phyloP scores from a whole-genome alignment of 805 yeast genomes.

The Saccharomyces kudriavzevii region DNA sequence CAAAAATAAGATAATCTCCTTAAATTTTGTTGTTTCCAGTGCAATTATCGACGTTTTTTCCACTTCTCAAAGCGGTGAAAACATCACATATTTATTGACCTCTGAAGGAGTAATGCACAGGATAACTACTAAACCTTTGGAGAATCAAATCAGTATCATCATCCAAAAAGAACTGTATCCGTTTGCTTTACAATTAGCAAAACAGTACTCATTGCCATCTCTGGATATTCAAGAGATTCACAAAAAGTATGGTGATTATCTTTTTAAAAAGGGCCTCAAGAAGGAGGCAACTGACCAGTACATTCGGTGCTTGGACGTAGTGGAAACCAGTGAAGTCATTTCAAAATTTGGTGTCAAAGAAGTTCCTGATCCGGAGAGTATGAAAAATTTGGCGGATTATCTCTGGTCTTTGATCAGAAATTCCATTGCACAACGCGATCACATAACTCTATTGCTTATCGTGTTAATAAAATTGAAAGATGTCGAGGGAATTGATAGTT shows the following conservation, averaged over 20 bases:
- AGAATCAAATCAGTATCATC: slow-evolving; percentile 61
- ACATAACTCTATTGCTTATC: slow-evolving; percentile 69
- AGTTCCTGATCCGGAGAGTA: slow-evolving; percentile 14
- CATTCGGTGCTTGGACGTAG: slow-evolving; percentile 44
- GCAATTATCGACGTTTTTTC: slow-evolving; percentile 51
- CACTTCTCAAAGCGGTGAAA: slow-evolving; percentile 35
- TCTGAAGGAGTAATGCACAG: slow-evolving; percentile 69
- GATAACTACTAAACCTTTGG: slow-evolving; percentile 55
- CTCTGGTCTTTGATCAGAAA: slow-evolving; percentile 51
- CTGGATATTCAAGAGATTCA: slow-evolving; percentile 33
- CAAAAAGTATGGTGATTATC: slow-evolving; percentile 60
- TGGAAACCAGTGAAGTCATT: slow-evolving; percentile 68
- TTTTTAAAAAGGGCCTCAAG: slow-evolving; percentile 57
- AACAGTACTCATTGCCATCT: slow-evolving; percentile 23
- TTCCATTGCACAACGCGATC: slow-evolving; percentile 62
- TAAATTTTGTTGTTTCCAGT: slow-evolving; percentile 59
- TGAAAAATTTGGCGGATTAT: slow-evolving; percentile 53
- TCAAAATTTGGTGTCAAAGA: slow-evolving; percentile 67
- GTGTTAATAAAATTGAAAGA: slow-evolving; percentile 71
- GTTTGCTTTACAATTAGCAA: slow-evolving; percentile 65
- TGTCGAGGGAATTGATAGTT: slow-evolving; percentile 46
- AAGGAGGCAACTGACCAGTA: slow-evolving; percentile 71
- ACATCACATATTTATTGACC: slow-evolving; percentile 48
- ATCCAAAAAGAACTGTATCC: slow-evolving; percentile 62
- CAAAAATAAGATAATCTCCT: slow-evolving; percentile 59